Percentiles rank a stretch among this genome's conserved stretches.
Conservation (phyloP, 1,139 yeast species). For the Blastobotrys malaysiensis region DNA sequence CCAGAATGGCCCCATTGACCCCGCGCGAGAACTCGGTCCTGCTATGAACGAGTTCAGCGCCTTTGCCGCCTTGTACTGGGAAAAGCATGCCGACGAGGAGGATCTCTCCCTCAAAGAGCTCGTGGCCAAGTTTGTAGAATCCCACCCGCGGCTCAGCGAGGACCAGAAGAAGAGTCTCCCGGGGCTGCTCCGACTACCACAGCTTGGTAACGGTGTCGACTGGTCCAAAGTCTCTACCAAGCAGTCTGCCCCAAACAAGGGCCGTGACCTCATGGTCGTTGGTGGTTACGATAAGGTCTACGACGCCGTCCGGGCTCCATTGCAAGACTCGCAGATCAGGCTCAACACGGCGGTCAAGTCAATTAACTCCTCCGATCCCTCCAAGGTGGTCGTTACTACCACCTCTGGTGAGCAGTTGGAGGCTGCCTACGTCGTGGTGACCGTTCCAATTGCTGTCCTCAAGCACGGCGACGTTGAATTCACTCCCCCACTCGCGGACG, state of each 20-base stretch:
- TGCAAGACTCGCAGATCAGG: conserved; percentile 42
- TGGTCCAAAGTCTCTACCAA: conserved; percentile 20
- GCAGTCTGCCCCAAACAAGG: conserved; percentile 52
- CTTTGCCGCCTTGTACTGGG: conserved; percentile 50
- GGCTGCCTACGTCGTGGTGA: conserved; percentile 56
- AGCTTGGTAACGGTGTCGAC: conserved; percentile 73
- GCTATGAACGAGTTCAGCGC: conserved; percentile 56
- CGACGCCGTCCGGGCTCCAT: conserved; percentile 20
- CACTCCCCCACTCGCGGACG: conserved; percentile 39
- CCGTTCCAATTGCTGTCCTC: conserved; percentile 71
- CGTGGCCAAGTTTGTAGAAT: conserved; percentile 43
- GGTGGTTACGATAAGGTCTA: conserved; percentile 53
- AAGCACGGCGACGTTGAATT: conserved; percentile 49
- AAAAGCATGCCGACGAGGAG: conserved; percentile 44
- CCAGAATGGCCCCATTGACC: conserved; percentile 34
- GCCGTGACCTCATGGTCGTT: conserved; percentile 81
- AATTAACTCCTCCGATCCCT: conserved; percentile 31
- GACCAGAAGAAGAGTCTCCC: conserved; percentile 48
- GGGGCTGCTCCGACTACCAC: conserved; percentile 50
- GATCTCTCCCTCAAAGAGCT: conserved; percentile 52
- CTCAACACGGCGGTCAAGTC: conserved; percentile 43
- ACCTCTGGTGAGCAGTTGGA: conserved; percentile 28
- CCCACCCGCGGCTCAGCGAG: conserved; percentile 38
- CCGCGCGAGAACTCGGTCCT: conserved; percentile 37
- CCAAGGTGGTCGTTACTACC: conserved; percentile 26